Evolutionary conservation across 441 rosid genomes (phyloP), one percentile per base, ranked within the genome.

Genomic region (Erysimum pusillum): DNA sequence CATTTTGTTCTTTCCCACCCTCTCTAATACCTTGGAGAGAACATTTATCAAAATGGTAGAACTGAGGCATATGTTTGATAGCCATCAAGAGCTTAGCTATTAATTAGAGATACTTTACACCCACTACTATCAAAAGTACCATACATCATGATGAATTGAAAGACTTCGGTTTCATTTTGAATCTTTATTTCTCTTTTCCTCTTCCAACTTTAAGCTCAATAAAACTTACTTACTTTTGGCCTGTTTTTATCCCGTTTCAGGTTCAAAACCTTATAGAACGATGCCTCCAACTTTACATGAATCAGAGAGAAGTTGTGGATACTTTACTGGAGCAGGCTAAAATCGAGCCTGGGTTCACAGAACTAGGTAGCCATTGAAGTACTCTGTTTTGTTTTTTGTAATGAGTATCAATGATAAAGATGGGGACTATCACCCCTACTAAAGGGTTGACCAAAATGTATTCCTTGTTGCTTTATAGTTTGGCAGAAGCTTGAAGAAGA

Each of bases 401-500:
- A 52, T 45, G 34, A 54, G 13, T 52, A 44, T 7, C 20, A 13
- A 20, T 42, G n/a, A 67, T 49, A 65, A 65, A n/a, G 39, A 46
- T 20, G 31, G n/a, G 7, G 49, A 51, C 69, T 15, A 12, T 35
- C 4, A 4, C 31, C 12, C 8, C 32, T 18, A 49, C 35, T 49
- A 12, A 15, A 22, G 20, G 11, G 14, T 72, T 49, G 2, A 36
- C 57, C 35, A 52, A 14, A 2, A 22, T 39, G 49, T 73, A 46
- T 63, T 41, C 28, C 74, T 75, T 69, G 46, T 70, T 69, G 71
- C 67, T 58, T 81, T 77, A 67, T 81, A 96, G 99, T 96, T 81
- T 96, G 99, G 99, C 93, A 96, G 90, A 93, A 96, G 88, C 99
- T 96, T 72, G 98, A 96, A 84, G 98, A 93, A 85, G 97, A 96